Conservation (phyloP, 2,329 filamentous ascomycete genomes). For the Xylariaceae sp. region DNA sequence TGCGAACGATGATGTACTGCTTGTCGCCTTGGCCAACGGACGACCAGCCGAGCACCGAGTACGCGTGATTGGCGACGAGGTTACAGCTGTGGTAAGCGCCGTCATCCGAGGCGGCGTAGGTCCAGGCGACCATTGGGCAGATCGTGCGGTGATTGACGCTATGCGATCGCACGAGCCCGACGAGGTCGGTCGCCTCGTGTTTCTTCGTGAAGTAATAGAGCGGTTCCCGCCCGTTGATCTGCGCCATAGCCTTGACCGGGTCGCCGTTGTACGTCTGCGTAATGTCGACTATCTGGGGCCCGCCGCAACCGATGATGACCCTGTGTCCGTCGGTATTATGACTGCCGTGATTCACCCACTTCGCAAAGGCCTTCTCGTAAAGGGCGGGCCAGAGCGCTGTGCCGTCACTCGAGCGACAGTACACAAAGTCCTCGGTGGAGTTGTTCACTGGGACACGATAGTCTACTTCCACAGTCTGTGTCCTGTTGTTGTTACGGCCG, state of each 20-base stretch:
- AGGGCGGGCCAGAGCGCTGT: slow-evolving; percentile 41
- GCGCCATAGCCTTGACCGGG: slow-evolving; percentile 41
- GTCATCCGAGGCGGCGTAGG: slow-evolving; percentile 33
- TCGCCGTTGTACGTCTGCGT: slow-evolving; percentile 38
- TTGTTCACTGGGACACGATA: slow-evolving; percentile 41
- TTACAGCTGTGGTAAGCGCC: slow-evolving; percentile 36
- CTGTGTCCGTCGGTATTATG: neutral
- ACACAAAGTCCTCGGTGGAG: slow-evolving; percentile 38
- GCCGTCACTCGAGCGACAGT: slow-evolving; percentile 38
- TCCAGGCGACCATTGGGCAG: slow-evolving; percentile 39
- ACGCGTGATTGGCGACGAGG: slow-evolving; percentile 41
- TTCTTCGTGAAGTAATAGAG: slow-evolving; percentile 34
- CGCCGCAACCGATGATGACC: neutral
- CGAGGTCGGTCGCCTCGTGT: slow-evolving; percentile 32
- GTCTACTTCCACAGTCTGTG: slow-evolving; percentile 38
- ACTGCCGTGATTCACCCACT: slow-evolving; percentile 35
- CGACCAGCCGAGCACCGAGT: slow-evolving; percentile 38
- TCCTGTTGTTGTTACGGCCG: slow-evolving; percentile 37
- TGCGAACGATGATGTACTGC: slow-evolving; percentile 40
- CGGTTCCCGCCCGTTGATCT: slow-evolving; percentile 37
- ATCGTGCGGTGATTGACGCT: slow-evolving; percentile 40
- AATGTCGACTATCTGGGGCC: slow-evolving; percentile 36
- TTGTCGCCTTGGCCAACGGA: slow-evolving; percentile 32
- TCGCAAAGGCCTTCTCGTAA: slow-evolving; percentile 45
- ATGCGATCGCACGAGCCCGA: slow-evolving; percentile 36